A percentile compares a stretch with the other conserved stretches of the same genome.
These are phyloP conservation scores for Gelatoporia subvermispora DNA, from an alignment of 768 basidiomycete species.

Conservation along the genomic window DNA sequence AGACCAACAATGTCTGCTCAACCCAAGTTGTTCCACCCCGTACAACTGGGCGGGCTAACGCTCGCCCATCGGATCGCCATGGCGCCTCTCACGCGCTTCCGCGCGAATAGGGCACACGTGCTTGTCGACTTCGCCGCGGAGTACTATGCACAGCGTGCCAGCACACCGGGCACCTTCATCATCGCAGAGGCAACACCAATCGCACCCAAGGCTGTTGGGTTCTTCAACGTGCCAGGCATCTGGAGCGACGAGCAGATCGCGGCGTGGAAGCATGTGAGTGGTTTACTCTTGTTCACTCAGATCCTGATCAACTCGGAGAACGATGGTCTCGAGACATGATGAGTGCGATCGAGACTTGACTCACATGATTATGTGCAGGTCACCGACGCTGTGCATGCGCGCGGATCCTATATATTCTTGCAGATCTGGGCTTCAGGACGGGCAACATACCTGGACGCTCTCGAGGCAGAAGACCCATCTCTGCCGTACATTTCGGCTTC, in stretches of 20 bases:
- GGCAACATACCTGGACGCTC: slow-evolving; percentile 24
- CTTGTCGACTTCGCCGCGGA: slow-evolving; percentile 30
- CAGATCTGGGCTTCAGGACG: slow-evolving; percentile 57
- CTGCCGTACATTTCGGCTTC: slow-evolving; percentile 15
- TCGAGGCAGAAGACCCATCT: slow-evolving; percentile 37
- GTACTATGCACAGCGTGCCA: slow-evolving; percentile 44
- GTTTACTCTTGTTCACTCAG: too few relatives aligned
- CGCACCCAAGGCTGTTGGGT: slow-evolving; percentile 41
- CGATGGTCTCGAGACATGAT: too few relatives aligned
- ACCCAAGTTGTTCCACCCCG: slow-evolving; percentile 41
- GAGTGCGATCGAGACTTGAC: too few relatives aligned
- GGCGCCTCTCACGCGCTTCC: slow-evolving; percentile 44
- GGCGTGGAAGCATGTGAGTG: slow-evolving; percentile 39
- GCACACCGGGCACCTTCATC: slow-evolving; percentile 42
- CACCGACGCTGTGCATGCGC: slow-evolving; percentile 49
- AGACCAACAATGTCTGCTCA: too few relatives aligned
- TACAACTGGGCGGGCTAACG: slow-evolving; percentile 33
- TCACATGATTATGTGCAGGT: too few relatives aligned
- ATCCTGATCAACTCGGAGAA: not conserved
- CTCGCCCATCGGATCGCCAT: slow-evolving; percentile 47
- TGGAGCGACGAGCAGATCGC: slow-evolving; percentile 50
- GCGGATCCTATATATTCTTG: slow-evolving; percentile 42
- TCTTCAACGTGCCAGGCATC: slow-evolving; percentile 50
- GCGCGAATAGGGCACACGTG: slow-evolving; percentile 30
- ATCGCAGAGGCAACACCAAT: slow-evolving; percentile 54